Base-by-base conservation (phyloP, 2,329 filamentous ascomycete species). In the Aspergillus pseudoviridinutans region DNA sequence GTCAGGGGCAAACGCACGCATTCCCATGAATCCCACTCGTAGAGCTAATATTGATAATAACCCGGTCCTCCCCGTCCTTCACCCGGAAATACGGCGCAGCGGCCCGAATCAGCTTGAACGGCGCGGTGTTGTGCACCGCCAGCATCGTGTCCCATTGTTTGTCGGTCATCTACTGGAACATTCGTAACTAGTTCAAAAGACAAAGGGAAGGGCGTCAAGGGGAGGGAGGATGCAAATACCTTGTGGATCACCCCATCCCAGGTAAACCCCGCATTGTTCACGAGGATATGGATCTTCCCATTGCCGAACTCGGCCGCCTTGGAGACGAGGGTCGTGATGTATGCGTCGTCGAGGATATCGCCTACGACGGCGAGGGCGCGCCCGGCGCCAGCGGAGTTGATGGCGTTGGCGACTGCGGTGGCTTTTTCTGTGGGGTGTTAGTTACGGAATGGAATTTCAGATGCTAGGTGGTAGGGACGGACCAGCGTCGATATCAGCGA, bases 241-340 rank as follows among this genome's bases (percentile, higher is more conserved):
- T 94, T 95, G 81, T 95, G 90, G 64, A 95, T 91, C 42, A 95
- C 91, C 6, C 88, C 92, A 73, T 96, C 92, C 90, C 91, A 96
- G 0, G 92, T 96, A 76, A 91, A 95, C 46, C 91, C 91, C 0
- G 91, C 92, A 72, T 96, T 96, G 76, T 96, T 95, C 58, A 96
- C 89, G 56, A 96, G 88, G 71, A 94, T 89, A 74, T 96, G 89
- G 61, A 96, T 92, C 80, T 95, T 95, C 68, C 91, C 91, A 62
- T 83, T 79, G 58, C 92, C 92, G 70, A 96, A 95, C 50, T 87
- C 87, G 1, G 90, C 91, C 0, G 91, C 83, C 68, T 86, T 84
- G 70, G 86, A 80, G 27, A 96, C 85, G n/a, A 96, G 83, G 9
- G 80, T 78, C 59, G 85, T 81, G 70, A 92, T 82, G 74, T 94